Evolutionary conservation across 768 basidiomycete species (phyloP).

Genomic region (Collybiopsis confluens): DNA sequence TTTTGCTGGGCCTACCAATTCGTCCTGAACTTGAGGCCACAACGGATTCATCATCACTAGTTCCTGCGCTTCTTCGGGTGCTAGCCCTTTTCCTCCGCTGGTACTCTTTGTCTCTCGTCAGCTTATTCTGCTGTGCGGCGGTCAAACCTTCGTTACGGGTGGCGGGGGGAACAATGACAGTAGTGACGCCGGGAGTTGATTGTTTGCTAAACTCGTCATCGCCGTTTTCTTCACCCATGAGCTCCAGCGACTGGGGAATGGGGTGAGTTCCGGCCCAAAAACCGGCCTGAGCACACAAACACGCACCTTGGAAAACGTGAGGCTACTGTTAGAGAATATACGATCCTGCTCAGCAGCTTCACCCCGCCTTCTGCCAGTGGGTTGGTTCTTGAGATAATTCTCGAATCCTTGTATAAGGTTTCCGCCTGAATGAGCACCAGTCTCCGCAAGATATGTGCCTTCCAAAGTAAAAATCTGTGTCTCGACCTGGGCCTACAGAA

Average conservation of each 20-base stretch:
- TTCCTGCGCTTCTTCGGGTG: constrained; percentile 59
- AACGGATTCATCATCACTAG: constrained; percentile 71
- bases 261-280: constrained; percentile 8
- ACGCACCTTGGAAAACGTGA: constrained; percentile 67
- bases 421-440: constrained; percentile 70
- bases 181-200: constrained; percentile 69
- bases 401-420: constrained; percentile 89
- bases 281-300: background rate
- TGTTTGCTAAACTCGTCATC: constrained; percentile 64
- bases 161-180: constrained; percentile 74
- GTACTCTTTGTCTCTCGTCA: constrained; percentile 71
- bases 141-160: constrained; percentile 62
- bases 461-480: constrained; percentile 77
- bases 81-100: constrained; percentile 69
- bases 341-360: constrained; percentile 77
- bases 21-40: constrained; percentile 45
- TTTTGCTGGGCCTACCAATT: constrained; percentile 51
- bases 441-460: constrained; percentile 72
- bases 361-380: constrained; percentile 60
- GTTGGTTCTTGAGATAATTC: constrained; percentile 77
- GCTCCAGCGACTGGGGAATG: constrained; percentile 60
- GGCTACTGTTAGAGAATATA: constrained; percentile 78
- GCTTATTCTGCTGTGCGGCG: constrained; percentile 70
- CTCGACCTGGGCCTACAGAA: constrained; percentile 66
- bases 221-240: constrained; percentile 61